These are phyloP conservation scores for Fusarium caatingaense DNA, from an alignment of 2,329 filamentous ascomycete species.

Conservation along the genomic window DNA sequence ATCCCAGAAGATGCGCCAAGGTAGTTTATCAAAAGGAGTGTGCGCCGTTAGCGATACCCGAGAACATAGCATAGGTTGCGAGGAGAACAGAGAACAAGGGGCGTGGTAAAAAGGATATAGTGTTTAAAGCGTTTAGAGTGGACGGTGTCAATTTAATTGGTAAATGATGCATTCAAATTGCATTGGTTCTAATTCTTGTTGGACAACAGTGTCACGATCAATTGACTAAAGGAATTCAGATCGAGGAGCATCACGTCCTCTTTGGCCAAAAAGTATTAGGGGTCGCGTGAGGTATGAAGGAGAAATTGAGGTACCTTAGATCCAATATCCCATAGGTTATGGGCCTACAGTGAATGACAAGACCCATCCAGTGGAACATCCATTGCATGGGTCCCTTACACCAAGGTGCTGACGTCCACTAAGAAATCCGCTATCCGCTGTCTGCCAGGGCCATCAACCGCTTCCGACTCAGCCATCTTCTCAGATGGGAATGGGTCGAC, in stretches of 20 bases:
- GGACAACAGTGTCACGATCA: background rate
- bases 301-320: constrained; percentile 23
- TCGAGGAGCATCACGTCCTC: background rate
- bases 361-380: constrained; percentile 1
- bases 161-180: constrained; percentile 8
- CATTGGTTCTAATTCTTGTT: background rate
- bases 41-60: constrained; percentile 41
- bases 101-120: constrained; percentile 23
- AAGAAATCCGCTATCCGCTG: constrained; percentile 29
- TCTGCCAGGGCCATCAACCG: constrained; percentile 30
- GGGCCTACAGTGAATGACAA: constrained; percentile 5
- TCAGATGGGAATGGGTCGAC: constrained; percentile 22
- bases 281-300: constrained; percentile 36
- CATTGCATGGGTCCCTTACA: constrained; percentile 7
- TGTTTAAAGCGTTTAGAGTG: constrained; percentile 21
- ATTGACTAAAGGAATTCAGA: background rate
- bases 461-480: constrained; percentile 31
- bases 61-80: constrained; percentile 25
- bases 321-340: background rate
- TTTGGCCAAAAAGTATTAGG: constrained; percentile 2
- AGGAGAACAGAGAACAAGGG: constrained; percentile 8
- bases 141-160: constrained; percentile 12
- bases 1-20: constrained; percentile 21
- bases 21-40: constrained; percentile 17
- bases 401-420: constrained; percentile 8